Conservation (phyloP, 495 filamentous ascomycete species). For the Xylaria curta region DNA sequence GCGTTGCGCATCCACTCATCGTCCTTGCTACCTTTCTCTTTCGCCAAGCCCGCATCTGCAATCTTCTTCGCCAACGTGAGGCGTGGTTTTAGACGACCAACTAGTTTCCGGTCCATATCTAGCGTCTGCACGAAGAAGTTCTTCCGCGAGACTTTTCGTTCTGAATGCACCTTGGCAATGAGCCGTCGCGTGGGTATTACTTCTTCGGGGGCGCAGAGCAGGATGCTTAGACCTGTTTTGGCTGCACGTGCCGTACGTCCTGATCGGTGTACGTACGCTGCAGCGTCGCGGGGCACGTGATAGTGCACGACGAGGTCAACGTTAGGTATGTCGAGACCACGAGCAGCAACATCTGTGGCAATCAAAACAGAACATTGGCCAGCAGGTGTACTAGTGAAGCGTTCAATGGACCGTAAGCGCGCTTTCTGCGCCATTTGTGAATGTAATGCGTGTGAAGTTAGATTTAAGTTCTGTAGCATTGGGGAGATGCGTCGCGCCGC, state of each 20-base stretch:
- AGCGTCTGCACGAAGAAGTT: conserved; percentile 73
- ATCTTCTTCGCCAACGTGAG: conserved; percentile 80
- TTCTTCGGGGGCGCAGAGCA: conserved; percentile 92
- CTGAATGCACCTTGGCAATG: conserved; percentile 82
- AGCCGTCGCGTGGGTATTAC: conserved; percentile 82
- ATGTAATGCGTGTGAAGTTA: conserved; percentile 80
- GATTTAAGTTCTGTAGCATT: conserved; percentile 80
- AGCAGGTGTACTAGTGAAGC: conserved; percentile 72
- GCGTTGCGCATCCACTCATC: conserved; percentile 84
- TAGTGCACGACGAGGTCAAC: conserved; percentile 92
- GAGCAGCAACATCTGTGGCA: conserved; percentile 95
- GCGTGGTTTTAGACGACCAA: conserved; percentile 75
- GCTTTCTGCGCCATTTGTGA: conserved; percentile 97
- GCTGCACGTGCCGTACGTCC: conserved; percentile 91
- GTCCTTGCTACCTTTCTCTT: conserved; percentile 82
- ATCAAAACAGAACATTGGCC: conserved; percentile 72
- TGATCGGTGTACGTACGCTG: conserved; percentile 94
- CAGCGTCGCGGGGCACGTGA: conserved; percentile 89
- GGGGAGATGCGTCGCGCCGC: conserved; percentile 87
- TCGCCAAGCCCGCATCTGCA: conserved; percentile 80
- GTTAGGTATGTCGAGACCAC: conserved; percentile 89
- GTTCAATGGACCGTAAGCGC: conserved; percentile 89
- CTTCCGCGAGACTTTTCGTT: conserved; percentile 44
- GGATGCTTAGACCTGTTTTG: conserved; percentile 75
- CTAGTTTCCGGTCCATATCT: conserved; percentile 81